Evolutionary conservation across 2,329 filamentous ascomycete species (phyloP), one percentile per base, ranked within the genome.

Genomic region (Fusarium nodosum): DNA sequence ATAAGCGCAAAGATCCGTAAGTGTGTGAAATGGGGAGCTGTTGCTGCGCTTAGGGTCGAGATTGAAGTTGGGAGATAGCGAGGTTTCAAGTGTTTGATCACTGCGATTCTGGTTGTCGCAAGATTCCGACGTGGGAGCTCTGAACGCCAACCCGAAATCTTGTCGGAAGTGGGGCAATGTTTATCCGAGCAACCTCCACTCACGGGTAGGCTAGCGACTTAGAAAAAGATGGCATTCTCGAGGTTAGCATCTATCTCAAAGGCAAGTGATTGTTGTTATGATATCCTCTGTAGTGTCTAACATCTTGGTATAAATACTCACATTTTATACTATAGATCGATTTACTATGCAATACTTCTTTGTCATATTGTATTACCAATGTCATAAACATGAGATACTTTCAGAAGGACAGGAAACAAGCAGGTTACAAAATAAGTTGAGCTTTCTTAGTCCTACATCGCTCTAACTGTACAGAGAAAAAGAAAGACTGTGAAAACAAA

Each of bases 71-170:
- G 42, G 56, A 22, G 53, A 31, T 58, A 55, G 51, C 34, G 36
- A 33, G 46, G 36, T 52, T 42, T 56, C 44, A 50, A 61, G 38
- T 69, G 54, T 54, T 61, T 63, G 60, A 70, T 62, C 68, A 71
- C 68, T 53, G 53, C 59, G 66, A 57, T 60, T 72, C 66, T 73
- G 48, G 60, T 56, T 64, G 64, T 74, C 72, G 72, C 72, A 72
- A 72, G 70, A 71, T 74, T 39, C 64, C 15, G 59, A 62, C 50
- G 61, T 59, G 59, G 72, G 44, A 74, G 72, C 72, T 74, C 53
- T 63, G 53, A 64, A 60, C 45, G 51, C 64, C 63, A 64, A 47
- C 34, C 68, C 70, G 64, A 74, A 74, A 74, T 71, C 61, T 71
- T 34, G 36, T 47, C 61, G 72, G 72, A 47, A 3, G 15, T 55